Percentiles rank a stretch among this genome's conserved stretches.
These are phyloP conservation scores for Oryza meyeriana DNA, from an alignment of 176 grass and related monocot species.

Conservation along the genomic window DNA sequence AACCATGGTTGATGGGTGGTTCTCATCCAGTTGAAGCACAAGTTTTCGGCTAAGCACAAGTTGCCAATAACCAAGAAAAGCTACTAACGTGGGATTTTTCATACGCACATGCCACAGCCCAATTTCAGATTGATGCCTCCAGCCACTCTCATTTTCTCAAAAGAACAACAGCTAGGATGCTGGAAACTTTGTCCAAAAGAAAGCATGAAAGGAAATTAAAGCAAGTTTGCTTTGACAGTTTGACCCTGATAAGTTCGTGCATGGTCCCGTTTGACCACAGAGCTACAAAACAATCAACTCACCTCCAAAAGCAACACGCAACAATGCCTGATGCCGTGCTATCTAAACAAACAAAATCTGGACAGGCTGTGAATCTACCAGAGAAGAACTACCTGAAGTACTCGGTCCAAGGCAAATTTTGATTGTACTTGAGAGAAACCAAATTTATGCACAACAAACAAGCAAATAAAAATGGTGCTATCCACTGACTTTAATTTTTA, in stretches of 20 bases:
- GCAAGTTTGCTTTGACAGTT: constrained; percentile 35
- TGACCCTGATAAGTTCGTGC: constrained; percentile 38
- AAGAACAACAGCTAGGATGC: constrained; percentile 33
- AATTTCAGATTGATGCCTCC: constrained; percentile 34
- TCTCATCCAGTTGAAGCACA: background rate
- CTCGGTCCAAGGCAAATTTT: constrained; percentile 6
- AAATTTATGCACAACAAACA: constrained; percentile 5
- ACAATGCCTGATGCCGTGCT: constrained; percentile 23
- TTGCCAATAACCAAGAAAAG: background rate
- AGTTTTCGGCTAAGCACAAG: background rate
- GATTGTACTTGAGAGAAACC: constrained; percentile 23
- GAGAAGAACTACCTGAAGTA: constrained; percentile 4
- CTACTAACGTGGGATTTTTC: constrained; percentile 12
- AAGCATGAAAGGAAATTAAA: constrained; percentile 34
- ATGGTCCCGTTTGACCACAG: constrained; percentile 38
- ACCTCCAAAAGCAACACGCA: constrained; percentile 15
- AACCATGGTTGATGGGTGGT: background rate
- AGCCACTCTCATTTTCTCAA: constrained; percentile 35
- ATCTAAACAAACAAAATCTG: background rate
- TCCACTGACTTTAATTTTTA: background rate
- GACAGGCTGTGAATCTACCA: constrained; percentile 16
- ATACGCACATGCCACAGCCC: constrained; percentile 17
- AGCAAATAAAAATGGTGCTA: background rate
- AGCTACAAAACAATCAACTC: constrained; percentile 2
- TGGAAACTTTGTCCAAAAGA: constrained; percentile 8